phyloP scores from a whole-genome alignment of 306 rosid species.

The Dryas octopetala region DNA sequence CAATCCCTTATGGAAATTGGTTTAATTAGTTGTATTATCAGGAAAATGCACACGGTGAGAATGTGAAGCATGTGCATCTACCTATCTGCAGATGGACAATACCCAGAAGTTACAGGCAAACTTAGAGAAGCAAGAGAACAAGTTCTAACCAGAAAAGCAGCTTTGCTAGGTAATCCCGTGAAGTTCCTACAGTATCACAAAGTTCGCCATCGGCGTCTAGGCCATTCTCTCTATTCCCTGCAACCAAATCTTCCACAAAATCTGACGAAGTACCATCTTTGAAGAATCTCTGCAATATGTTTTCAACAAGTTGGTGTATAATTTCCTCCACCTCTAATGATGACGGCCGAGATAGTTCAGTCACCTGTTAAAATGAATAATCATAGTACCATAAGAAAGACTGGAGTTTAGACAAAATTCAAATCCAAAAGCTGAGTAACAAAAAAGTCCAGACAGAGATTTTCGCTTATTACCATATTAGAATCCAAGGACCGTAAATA shows the following conservation, averaged over 20 bases:
- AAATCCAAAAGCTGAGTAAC: neutral
- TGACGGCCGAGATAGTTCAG: constrained; percentile 77
- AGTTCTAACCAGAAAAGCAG: constrained; percentile 88
- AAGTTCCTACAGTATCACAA: constrained; percentile 51
- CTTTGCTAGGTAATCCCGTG: constrained; percentile 95
- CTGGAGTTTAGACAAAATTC: constrained; percentile 11
- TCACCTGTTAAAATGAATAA: constrained; percentile 56
- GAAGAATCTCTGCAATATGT: constrained; percentile 54
- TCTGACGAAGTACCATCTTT: constrained; percentile 50
- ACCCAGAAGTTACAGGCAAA: neutral
- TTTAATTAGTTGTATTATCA: neutral
- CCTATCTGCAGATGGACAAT: neutral
- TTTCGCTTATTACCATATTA: constrained; percentile 59
- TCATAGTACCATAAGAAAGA: neutral
- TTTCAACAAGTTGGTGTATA: constrained; percentile 80
- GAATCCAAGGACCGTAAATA: constrained; percentile 88
- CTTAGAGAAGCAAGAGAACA: neutral
- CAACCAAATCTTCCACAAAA: constrained; percentile 39
- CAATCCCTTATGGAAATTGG: neutral
- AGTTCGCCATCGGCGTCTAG: constrained; percentile 41
- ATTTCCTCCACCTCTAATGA: constrained; percentile 86
- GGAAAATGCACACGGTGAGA: constrained; percentile 5
- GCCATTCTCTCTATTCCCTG: constrained; percentile 39
- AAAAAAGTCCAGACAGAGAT: neutral
- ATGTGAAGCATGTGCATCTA: neutral